These are phyloP conservation scores for Alternaria hordeiaustralica DNA, from an alignment of 2,329 filamentous ascomycete species.

Conservation along the genomic window DNA sequence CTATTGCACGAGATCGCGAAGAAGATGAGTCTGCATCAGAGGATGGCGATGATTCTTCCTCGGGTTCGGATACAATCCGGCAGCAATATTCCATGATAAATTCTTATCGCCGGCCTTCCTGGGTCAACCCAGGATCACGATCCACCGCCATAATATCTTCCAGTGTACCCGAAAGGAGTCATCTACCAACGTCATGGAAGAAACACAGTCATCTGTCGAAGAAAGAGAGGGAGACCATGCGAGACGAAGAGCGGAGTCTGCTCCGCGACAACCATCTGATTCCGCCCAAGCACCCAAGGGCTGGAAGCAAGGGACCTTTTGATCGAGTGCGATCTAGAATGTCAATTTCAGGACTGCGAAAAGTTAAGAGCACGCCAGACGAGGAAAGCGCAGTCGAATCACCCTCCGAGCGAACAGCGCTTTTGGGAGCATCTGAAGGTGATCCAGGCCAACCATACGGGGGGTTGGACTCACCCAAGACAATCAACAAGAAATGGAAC, in stretches of 20 bases:
- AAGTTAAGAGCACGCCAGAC: slow-evolving; percentile 37
- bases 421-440: slow-evolving; percentile 51
- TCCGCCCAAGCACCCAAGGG: slow-evolving; percentile 57
- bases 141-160: slow-evolving; percentile 73
- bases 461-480: slow-evolving; percentile 58
- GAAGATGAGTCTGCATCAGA: slow-evolving; percentile 61
- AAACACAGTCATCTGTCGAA: slow-evolving; percentile 55
- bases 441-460: slow-evolving; percentile 52
- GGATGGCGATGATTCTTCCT: slow-evolving; percentile 58
- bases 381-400: slow-evolving; percentile 36
- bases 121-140: slow-evolving; percentile 74
- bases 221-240: slow-evolving; percentile 60
- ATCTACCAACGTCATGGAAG: slow-evolving; percentile 29
- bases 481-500: slow-evolving; percentile 53
- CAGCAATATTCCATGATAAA: slow-evolving; percentile 61
- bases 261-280: slow-evolving; percentile 67
- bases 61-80: slow-evolving; percentile 55
- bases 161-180: slow-evolving; percentile 50
- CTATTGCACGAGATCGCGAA: slow-evolving; percentile 48
- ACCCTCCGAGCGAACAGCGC: slow-evolving; percentile 56
- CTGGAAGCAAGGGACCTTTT: slow-evolving; percentile 38
- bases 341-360: slow-evolving; percentile 39
- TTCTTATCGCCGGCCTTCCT: slow-evolving; percentile 78
- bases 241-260: slow-evolving; percentile 64
- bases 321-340: slow-evolving; percentile 35